These are phyloP conservation scores for Artomyces pyxidatus DNA, from an alignment of 768 basidiomycete genomes.

Conservation along the genomic window DNA sequence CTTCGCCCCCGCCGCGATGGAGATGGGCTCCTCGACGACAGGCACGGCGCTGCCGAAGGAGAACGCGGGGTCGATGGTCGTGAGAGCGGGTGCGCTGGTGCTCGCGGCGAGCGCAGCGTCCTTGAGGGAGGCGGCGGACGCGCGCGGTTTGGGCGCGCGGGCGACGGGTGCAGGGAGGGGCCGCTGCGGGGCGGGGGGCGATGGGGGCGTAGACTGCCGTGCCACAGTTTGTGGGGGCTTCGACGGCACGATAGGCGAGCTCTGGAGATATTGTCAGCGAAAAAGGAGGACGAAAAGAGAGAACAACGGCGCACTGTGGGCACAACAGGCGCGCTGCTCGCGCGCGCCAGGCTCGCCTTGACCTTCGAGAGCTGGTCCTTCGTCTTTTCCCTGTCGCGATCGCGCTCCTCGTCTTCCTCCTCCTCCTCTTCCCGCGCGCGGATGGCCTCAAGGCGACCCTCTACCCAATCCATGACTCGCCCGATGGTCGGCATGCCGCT, in stretches of 20 bases:
- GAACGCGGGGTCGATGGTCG: constrained; percentile 22
- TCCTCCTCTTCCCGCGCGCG: constrained; percentile 71
- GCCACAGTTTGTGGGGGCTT: constrained; percentile 16
- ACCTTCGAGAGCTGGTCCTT: constrained; percentile 20
- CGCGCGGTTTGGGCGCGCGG: constrained; percentile 13
- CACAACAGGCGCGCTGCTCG: constrained; percentile 14
- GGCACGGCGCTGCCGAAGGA: constrained; percentile 15
- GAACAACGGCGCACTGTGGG: constrained; percentile 17
- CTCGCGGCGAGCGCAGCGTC: too few relatives aligned
- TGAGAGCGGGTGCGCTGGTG: constrained; percentile 12
- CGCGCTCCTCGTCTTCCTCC: constrained; percentile 71
- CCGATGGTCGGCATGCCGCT: constrained; percentile 55
- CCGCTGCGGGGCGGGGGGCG: constrained; percentile 18
- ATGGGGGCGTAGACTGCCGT: constrained; percentile 22
- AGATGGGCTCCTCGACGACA: not conserved
- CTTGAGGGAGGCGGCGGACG: constrained; percentile 9
- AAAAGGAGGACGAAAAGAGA: constrained; percentile 8
- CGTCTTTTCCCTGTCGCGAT: constrained; percentile 33
- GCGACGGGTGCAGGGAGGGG: constrained; percentile 10
- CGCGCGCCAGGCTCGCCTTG: constrained; percentile 17
- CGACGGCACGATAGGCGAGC: constrained; percentile 29
- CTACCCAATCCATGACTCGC: constrained; percentile 78
- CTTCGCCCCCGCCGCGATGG: constrained; percentile 51
- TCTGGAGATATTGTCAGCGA: constrained; percentile 16
- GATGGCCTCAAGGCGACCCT: constrained; percentile 72